Base-by-base conservation (phyloP, 768 basidiomycete species). In the Xerocomus spinulosus region DNA sequence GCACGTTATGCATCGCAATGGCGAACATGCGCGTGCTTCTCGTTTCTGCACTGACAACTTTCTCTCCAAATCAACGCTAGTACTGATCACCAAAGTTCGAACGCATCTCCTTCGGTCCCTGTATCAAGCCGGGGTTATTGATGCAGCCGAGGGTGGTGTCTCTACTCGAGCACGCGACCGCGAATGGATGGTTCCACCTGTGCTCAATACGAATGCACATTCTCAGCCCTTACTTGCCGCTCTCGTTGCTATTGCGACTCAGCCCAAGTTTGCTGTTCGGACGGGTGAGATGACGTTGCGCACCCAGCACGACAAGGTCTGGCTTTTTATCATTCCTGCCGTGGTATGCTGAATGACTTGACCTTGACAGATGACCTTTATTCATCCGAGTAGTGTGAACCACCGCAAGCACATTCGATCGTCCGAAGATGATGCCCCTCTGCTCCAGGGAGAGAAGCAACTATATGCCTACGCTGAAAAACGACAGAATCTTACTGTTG, bases 311-410 rank as follows among this genome's bases (percentile, higher is more conserved):
- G 93, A 96, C 61, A 93, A 88, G 80, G 93, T 92, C 74, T 50
- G 24, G 53, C 34, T 34, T 14, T 36, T 44, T 42, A 30, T 42
- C 17, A 28, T 29, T 28, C 17, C 32, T 15, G 24, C 56, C 25
- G 51, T 40, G 50, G 35, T 46, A 28, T 42, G 9, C 37, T 26
- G 33, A 20, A 46, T 64, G 44, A 64, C 29, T 8, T 9, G 3
- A 38, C 24, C 20, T 25, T 42, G 33, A 5, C 58, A 94, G 92
- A 67, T 64, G 17, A 82, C 84, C 5, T 75, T 88, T 50, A 87
- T 95, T 46, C 92, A 94, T 58, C 85, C 88, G 0, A 82, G 83
- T 5, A 92, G 91, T 53, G 91, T 95, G 46, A 95, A 95, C 58
- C 73, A 83, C 52, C 78, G 80, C 44, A 87, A 80, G 61, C 75